Percentiles rank a stretch among this genome's conserved stretches.
Evolutionary conservation across 2,329 filamentous ascomycete species (phyloP).

Genomic region (Aspergillus nomiae): DNA sequence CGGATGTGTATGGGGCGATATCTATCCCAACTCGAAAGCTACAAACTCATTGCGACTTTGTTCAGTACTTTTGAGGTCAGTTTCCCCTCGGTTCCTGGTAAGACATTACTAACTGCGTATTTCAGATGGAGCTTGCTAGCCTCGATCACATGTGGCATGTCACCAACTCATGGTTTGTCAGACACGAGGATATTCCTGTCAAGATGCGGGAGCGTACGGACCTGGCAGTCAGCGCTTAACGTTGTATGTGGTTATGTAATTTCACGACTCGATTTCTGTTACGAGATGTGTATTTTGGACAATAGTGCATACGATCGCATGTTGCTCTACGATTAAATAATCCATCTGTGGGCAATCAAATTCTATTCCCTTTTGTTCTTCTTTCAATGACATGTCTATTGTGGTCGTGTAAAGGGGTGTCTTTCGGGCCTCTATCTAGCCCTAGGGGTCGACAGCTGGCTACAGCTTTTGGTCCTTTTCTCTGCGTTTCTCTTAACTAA

Average conservation of each 20-base stretch:
- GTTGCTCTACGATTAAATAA: no score
- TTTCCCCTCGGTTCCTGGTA: neutral
- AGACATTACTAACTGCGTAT: neutral
- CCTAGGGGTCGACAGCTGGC: no score
- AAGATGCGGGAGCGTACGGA: neutral
- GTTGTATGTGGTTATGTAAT: neutral
- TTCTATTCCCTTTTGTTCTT: no score
- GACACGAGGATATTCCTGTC: neutral
- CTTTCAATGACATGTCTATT: no score
- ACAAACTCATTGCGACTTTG: slow-evolving; percentile 60
- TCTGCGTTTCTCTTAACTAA: neutral
- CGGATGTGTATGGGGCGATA: slow-evolving; percentile 60
- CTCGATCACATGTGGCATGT: neutral
- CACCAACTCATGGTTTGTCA: slow-evolving; percentile 1
- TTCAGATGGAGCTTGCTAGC: neutral
- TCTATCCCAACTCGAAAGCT: slow-evolving; percentile 58
- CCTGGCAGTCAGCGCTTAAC: neutral
- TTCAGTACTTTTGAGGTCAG: slow-evolving; percentile 32
- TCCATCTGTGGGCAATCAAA: no score
- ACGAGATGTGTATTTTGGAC: neutral
- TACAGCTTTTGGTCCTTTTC: neutral
- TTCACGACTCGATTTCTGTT: neutral
- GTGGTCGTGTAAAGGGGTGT: no score
- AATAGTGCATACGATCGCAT: neutral
- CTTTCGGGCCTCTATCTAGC: no score